Conservation (phyloP, 768 basidiomycete species). For the Calocybe indica region DNA sequence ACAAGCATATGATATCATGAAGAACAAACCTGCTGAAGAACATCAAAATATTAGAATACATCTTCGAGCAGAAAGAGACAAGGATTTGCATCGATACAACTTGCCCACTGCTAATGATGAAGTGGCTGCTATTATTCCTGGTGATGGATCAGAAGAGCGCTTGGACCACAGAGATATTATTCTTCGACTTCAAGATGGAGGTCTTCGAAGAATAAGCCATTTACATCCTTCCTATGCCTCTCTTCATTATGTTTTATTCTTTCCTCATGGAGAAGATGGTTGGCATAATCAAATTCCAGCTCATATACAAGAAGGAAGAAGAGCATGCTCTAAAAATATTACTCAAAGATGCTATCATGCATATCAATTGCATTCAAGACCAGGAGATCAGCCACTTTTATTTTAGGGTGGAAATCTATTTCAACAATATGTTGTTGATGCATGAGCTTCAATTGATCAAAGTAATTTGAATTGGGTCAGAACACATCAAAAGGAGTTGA, state of each 20-base stretch:
- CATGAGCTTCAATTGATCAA: slow-evolving; percentile 31
- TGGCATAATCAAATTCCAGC: slow-evolving; percentile 24
- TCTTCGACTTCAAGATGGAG: slow-evolving; percentile 12
- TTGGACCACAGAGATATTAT: slow-evolving; percentile 22
- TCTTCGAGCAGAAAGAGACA: neutral
- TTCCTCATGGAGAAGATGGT: slow-evolving; percentile 26
- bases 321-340: slow-evolving; percentile 5
- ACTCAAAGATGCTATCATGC: slow-evolving; percentile 15
- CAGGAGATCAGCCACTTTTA: too few relatives aligned
- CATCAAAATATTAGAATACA: slow-evolving; percentile 1
- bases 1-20: slow-evolving; percentile 16
- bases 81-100: slow-evolving; percentile 30
- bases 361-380: slow-evolving; percentile 24
- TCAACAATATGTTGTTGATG: slow-evolving; percentile 33
- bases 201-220: slow-evolving; percentile 23
- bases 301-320: neutral
- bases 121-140: slow-evolving; percentile 31
- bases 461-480: slow-evolving; percentile 20
- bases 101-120: slow-evolving; percentile 31
- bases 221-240: slow-evolving; percentile 24
- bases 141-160: slow-evolving; percentile 13
- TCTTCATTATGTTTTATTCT: slow-evolving; percentile 22
- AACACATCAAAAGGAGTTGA: slow-evolving; percentile 22
- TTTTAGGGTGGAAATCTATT: slow-evolving; percentile 27
- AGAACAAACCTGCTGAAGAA: slow-evolving; percentile 7